Evolutionary conservation across 768 basidiomycete genomes (phyloP), one percentile per base, ranked within the genome.

Genomic region (Collybia nuda): DNA sequence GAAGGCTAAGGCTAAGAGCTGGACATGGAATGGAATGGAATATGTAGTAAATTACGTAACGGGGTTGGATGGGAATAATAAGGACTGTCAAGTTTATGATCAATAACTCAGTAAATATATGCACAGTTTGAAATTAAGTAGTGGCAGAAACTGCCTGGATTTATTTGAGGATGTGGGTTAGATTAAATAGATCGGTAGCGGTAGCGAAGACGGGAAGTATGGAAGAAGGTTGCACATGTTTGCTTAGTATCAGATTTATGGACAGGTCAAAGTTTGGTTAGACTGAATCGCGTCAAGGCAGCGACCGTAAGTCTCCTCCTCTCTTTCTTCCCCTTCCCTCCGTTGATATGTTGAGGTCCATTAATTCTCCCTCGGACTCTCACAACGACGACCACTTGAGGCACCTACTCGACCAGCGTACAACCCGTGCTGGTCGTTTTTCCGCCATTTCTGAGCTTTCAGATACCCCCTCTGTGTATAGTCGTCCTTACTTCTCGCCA

Each of bases 401-500:
- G 51, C 62, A 59, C 44, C 75, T 85, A 46, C 72, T 81, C 55
- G 82, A 82, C 68, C 77, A 79, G 60, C 78, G 79, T 52, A 65
- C 73, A 17, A 68, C 75, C 52, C 78, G 77, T 54, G 73, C 78
- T n/a, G 68, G 67, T 63, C 79, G 76, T 44, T 77, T 78, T 58
- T 77, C 81, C 42, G 75, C 84, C 48, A 63, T 78, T 58, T 77
- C 85, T 19, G 77, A 85, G 56, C 76, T 75, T 51, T 74, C 81
- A 38, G 85, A 88, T 66, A 79, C 86, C 47, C 85, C 85, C 56
- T 88, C 86, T 43, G 70, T 86, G 56, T 88, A 89, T 64, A 85
- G 79, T 62, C 79, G 73, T 55, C 59, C 79, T 49, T 75, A 79
- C 62, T 80, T 80, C 62, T 83, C 84, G 29, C 82, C 84, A 22